phyloP scores from a whole-genome alignment of 257 asterid species.

The Solanum chiquidenum region DNA sequence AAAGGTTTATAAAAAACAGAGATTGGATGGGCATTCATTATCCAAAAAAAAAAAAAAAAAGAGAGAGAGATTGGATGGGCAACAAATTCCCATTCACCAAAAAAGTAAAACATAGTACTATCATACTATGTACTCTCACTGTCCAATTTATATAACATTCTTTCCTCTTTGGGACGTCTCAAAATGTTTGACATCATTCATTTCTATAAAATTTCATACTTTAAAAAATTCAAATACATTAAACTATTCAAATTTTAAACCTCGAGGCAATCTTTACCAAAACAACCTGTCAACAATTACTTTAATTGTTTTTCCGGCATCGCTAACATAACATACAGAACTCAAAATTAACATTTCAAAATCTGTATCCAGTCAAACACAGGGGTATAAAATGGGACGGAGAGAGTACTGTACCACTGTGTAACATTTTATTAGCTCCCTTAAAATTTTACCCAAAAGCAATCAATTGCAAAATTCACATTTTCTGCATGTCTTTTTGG shows the following conservation, averaged over 20 bases:
- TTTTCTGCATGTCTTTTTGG: background rate
- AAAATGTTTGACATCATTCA: background rate
- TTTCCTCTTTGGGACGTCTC: background rate
- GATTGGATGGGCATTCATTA: background rate
- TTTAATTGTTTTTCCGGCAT: background rate
- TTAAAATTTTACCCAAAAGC: background rate
- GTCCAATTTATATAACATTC: background rate
- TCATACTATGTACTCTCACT: background rate
- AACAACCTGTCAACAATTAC: background rate
- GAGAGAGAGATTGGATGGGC: background rate
- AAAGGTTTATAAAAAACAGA: background rate
- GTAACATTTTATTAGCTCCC: background rate
- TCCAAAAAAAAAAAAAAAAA: background rate
- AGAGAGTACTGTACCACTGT: background rate
- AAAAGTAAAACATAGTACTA: background rate
- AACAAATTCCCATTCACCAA: background rate
- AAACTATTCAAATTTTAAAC: background rate
- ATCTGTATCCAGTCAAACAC: background rate
- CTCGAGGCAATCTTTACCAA: background rate
- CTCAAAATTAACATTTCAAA: background rate
- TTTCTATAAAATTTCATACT: background rate
- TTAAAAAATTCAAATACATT: background rate
- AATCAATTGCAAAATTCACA: background rate
- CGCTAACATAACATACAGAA: background rate
- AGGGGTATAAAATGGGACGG: background rate